Conservation (phyloP, 2,329 filamentous ascomycete genomes). For the Didymella lethalis region DNA sequence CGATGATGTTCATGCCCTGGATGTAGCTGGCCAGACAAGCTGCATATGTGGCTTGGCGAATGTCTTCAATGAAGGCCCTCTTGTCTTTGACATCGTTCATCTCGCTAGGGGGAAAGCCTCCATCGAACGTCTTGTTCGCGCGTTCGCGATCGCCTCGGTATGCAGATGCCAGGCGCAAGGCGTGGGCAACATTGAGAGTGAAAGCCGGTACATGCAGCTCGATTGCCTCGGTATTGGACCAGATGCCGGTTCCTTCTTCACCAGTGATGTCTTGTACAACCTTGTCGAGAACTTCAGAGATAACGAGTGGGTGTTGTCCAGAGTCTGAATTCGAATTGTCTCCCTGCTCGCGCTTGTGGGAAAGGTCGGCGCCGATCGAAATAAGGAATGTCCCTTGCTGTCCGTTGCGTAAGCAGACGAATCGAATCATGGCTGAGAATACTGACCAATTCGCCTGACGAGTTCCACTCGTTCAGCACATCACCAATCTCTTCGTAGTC, state of each 20-base stretch:
- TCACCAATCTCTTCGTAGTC: slow-evolving; percentile 67
- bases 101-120: slow-evolving; percentile 52
- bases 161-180: slow-evolving; percentile 69
- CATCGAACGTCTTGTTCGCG: slow-evolving; percentile 58
- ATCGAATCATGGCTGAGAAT: too few relatives aligned
- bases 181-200: slow-evolving; percentile 69
- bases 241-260: slow-evolving; percentile 72
- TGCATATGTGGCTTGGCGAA: slow-evolving; percentile 68
- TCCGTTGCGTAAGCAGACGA: slow-evolving; percentile 6
- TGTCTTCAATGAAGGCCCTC: slow-evolving; percentile 62
- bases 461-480: slow-evolving; percentile 68
- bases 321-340: slow-evolving; percentile 31
- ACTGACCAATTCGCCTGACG: slow-evolving; percentile 62
- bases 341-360: slow-evolving; percentile 57
- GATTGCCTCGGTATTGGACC: slow-evolving; percentile 70
- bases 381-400: slow-evolving; percentile 67
- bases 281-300: slow-evolving; percentile 71
- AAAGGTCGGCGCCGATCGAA: slow-evolving; percentile 69
- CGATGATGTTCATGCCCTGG: slow-evolving; percentile 72
- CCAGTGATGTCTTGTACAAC: slow-evolving; percentile 74
- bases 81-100: slow-evolving; percentile 44
- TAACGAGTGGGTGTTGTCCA: slow-evolving; percentile 55
- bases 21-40: slow-evolving; percentile 69
- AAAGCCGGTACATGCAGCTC: slow-evolving; percentile 69
- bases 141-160: slow-evolving; percentile 64